Conservation (phyloP, 768 basidiomycete species). For the Gloeostereum incarnatum region DNA sequence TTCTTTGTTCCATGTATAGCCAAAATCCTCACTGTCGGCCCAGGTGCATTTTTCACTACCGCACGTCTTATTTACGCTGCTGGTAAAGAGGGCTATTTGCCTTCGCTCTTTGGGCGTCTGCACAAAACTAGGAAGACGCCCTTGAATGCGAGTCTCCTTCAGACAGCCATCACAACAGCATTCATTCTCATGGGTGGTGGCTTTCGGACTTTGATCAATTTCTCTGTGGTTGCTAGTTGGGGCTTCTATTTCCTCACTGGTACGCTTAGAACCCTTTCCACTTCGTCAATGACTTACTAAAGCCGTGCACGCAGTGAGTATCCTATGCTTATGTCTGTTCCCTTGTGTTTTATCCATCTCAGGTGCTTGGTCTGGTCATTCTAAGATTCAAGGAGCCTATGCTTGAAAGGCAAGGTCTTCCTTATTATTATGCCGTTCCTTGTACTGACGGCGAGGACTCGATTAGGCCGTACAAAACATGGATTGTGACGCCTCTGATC, state of each 20-base stretch:
- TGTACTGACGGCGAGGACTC: neutral
- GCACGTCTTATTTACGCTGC: slow-evolving; percentile 87
- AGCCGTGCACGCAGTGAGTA: neutral
- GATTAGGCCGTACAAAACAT: slow-evolving; percentile 84
- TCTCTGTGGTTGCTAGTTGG: slow-evolving; percentile 83
- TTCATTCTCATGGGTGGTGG: slow-evolving; percentile 87
- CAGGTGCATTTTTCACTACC: slow-evolving; percentile 65
- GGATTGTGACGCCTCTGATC: slow-evolving; percentile 80
- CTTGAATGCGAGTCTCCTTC: slow-evolving; percentile 77
- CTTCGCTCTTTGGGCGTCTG: slow-evolving; percentile 71
- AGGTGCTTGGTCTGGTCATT: slow-evolving; percentile 86
- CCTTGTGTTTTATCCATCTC: slow-evolving; percentile 2
- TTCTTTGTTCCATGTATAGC: slow-evolving; percentile 5
- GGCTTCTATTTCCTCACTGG: slow-evolving; percentile 82
- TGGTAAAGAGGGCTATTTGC: slow-evolving; percentile 81
- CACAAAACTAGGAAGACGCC: slow-evolving; percentile 76
- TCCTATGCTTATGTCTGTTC: neutral
- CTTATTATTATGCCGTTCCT: neutral
- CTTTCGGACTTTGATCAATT: slow-evolving; percentile 83
- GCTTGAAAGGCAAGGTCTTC: slow-evolving; percentile 50
- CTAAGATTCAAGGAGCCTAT: slow-evolving; percentile 86
- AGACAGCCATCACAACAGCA: slow-evolving; percentile 60
- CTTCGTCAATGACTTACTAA: neutral
- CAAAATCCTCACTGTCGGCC: slow-evolving; percentile 7
- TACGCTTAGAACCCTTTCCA: slow-evolving; percentile 21